Base-by-base conservation (phyloP, 108 stramenopile genomes). In the Ochromonas danica region DNA sequence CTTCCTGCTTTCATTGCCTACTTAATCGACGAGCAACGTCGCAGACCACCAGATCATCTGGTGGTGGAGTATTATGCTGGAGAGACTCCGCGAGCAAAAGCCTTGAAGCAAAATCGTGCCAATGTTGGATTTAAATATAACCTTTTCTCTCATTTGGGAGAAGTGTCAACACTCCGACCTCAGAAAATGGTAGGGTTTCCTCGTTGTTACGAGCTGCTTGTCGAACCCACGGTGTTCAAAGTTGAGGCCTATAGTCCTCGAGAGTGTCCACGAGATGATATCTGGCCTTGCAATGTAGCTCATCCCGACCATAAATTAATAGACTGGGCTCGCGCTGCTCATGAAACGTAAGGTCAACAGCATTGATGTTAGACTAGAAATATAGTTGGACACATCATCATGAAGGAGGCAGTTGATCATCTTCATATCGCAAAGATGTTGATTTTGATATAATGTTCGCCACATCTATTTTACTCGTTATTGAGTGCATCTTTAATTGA, bases 61-160 rank as follows among this genome's bases (percentile, higher is more conserved):
- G 85, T 88, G 33, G 89, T 89, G 38, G 89, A 89, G 80, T 89
- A 87, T 87, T 89, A 85, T 78, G 89, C 88, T 0, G 89, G 89
- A 6, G 89, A 89, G 70, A 87, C 77, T 0, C 61, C 43, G 1
- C 61, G 85, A 60, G 62, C 57, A 40, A 42, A 62, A 1, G 27
- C 0, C 39, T 60, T 80, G 70, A 86, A 85, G 71, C 43, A 43
- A 30, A 39, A 61, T 25, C 77, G 88, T 22, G 0, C n/a, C 39
- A 86, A 88, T 70, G 27, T 85, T 43, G 79, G 80, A 0, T 88
- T 87, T 61, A 70, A 83, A n/a, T 84, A 81, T 84, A 88, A 87
- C 67, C 45, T 88, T 28, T 86, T 88, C 61, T 61, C 78, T 38
- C 87, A 88, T 75, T n/a, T 88, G 43, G 87, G 87, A 0, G 36